These are phyloP conservation scores for Phanerochaete carnosa DNA, from an alignment of 768 basidiomycete species.

Conservation along the genomic window DNA sequence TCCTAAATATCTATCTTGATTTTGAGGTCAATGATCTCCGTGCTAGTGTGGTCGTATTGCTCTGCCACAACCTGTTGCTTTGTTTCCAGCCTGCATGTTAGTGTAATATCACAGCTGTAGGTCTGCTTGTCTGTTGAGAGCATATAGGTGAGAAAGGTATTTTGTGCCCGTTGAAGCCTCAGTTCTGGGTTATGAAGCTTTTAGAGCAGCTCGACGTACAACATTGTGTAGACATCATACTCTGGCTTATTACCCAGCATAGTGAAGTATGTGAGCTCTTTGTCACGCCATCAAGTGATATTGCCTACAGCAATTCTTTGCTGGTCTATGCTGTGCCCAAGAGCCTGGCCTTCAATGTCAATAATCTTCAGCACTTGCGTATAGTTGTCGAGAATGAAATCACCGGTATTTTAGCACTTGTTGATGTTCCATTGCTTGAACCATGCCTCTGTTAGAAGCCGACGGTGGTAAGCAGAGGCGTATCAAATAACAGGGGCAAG, in stretches of 20 bases:
- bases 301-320: conserved; percentile 6
- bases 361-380: conserved; percentile 27
- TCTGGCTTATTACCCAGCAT: conserved; percentile 24
- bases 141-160: not conserved
- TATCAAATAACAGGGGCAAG: conserved; percentile 14
- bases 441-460: conserved; percentile 5
- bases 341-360: conserved; percentile 11
- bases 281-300: conserved; percentile 16
- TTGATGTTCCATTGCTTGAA: conserved; percentile 16
- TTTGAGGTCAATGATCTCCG: conserved; percentile 14
- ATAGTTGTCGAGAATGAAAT: conserved; percentile 27
- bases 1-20: conserved; percentile 22
- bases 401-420: conserved; percentile 27
- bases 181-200: conserved; percentile 12
- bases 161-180: not conserved
- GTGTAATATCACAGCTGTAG: conserved; percentile 12
- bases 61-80: conserved; percentile 18
- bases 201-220: conserved; percentile 31
- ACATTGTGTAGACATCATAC: conserved; percentile 26
- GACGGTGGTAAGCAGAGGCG: conserved; percentile 9
- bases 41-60: conserved; percentile 10
- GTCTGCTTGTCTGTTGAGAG: not conserved
- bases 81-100: conserved; percentile 24
- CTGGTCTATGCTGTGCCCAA: not conserved
- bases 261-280: conserved; percentile 27